Percentiles rank a stretch among this genome's conserved stretches.
These are phyloP conservation scores for Neurospora tetrasperma DNA, from an alignment of 495 filamentous ascomycete genomes.

Conservation along the genomic window DNA sequence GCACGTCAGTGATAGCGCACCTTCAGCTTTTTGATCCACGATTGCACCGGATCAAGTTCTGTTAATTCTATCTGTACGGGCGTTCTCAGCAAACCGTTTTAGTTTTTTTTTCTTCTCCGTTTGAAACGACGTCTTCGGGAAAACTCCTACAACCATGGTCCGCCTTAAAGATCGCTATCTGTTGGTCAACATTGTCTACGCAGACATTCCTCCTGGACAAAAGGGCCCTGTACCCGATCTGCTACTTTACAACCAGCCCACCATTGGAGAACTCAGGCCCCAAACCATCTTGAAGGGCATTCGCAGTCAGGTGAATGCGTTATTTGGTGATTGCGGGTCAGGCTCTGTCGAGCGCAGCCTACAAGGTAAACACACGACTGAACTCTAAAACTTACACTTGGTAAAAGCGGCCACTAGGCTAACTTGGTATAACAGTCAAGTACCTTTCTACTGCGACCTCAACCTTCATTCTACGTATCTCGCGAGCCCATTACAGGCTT, in stretches of 20 bases:
- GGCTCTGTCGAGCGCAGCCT: conserved; percentile 56
- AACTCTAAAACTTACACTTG: background rate
- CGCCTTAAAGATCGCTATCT: conserved; percentile 93
- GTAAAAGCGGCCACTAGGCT: background rate
- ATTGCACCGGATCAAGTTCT: background rate
- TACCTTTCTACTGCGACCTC: conserved; percentile 89
- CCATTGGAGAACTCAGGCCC: conserved; percentile 52
- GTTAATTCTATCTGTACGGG: background rate
- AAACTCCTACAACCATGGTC: conserved; percentile 54
- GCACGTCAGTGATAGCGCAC: background rate
- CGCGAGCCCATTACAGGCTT: conserved; percentile 68
- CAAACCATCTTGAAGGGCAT: conserved; percentile 56
- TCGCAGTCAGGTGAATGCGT: conserved; percentile 50
- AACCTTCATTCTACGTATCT: conserved; percentile 77
- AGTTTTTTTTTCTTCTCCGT: background rate
- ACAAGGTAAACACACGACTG: conserved; percentile 39
- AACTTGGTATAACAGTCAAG: conserved; percentile 52
- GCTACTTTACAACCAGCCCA: conserved; percentile 67
- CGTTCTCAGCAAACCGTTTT: background rate
- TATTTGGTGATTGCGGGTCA: conserved; percentile 89
- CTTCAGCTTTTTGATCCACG: background rate
- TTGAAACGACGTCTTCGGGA: background rate
- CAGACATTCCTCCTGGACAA: conserved; percentile 39
- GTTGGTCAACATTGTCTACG: conserved; percentile 83
- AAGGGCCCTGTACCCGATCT: conserved; percentile 38